Percentiles rank a stretch among this genome's conserved stretches.
phyloP scores from a whole-genome alignment of 2,329 filamentous ascomycete species.

The Amauroascus verrucosus region DNA sequence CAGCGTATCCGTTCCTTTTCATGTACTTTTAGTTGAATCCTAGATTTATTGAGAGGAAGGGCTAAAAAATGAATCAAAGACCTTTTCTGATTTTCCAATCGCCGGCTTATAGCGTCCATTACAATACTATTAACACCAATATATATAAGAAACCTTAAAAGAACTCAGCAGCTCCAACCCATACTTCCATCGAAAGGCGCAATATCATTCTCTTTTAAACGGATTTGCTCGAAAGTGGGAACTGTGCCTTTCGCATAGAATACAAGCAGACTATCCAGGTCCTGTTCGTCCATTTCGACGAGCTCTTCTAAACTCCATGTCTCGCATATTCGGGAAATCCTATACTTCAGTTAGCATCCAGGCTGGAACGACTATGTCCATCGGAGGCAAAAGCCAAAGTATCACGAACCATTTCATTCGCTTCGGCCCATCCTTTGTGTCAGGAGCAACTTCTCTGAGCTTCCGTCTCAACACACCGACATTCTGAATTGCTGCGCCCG shows the following conservation, averaged over 20 bases:
- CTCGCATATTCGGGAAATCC: slow-evolving; percentile 80
- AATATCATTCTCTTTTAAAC: slow-evolving; percentile 12
- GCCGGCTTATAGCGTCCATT: too few species aligned
- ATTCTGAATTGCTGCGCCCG: slow-evolving; percentile 73
- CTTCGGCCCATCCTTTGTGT: slow-evolving; percentile 63
- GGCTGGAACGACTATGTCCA: background rate
- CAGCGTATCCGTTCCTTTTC: slow-evolving; percentile 3
- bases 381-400: background rate
- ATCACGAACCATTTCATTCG: slow-evolving; percentile 71
- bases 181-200: slow-evolving; percentile 23
- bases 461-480: slow-evolving; percentile 72
- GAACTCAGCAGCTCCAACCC: slow-evolving; percentile 18
- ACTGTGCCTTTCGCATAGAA: slow-evolving; percentile 45
- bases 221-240: slow-evolving; percentile 18
- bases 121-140: too few species aligned
- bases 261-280: slow-evolving; percentile 63
- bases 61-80: background rate
- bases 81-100: background rate
- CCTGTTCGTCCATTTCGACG: slow-evolving; percentile 62
- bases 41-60: slow-evolving; percentile 3
- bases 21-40: slow-evolving; percentile 10
- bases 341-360: slow-evolving; percentile 24
- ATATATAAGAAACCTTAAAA: background rate
- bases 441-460: slow-evolving; percentile 66
- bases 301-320: slow-evolving; percentile 69